Percentiles rank a stretch among this genome's conserved stretches.
phyloP scores from a whole-genome alignment of 345 rosid genomes.

The Arabidopsis thaliana region TAIR10.1 NC_003070.9:6114001-6114500 shows the following conservation, averaged over 20 bases:
- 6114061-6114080: conserved; percentile 55
- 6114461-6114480: neutral
- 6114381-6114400: conserved; percentile 12
- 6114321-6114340: conserved; percentile 20
- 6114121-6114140: conserved; percentile 97
- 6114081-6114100: conserved; percentile 85
- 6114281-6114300: conserved; percentile 7
- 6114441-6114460: neutral
- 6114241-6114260: conserved; percentile 10
- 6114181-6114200: conserved; percentile 11
- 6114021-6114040: conserved; percentile 20
- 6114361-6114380: conserved; percentile 7
- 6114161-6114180: conserved; percentile 14
- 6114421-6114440: conserved; percentile 14
- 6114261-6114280: conserved; percentile 22
- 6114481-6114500: neutral
- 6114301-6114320: conserved; percentile 1
- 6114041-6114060: conserved; percentile 27
- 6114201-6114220: conserved; percentile 10
- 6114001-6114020: conserved; percentile 8
- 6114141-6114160: conserved; percentile 56
- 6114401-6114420: conserved; percentile 1
- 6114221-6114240: conserved; percentile 19
- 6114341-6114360: conserved; percentile 1
- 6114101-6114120: conserved; percentile 73